Evolutionary conservation across 176 grass and related monocot species (phyloP).

Genomic region (Phoenix roebelenii): DNA sequence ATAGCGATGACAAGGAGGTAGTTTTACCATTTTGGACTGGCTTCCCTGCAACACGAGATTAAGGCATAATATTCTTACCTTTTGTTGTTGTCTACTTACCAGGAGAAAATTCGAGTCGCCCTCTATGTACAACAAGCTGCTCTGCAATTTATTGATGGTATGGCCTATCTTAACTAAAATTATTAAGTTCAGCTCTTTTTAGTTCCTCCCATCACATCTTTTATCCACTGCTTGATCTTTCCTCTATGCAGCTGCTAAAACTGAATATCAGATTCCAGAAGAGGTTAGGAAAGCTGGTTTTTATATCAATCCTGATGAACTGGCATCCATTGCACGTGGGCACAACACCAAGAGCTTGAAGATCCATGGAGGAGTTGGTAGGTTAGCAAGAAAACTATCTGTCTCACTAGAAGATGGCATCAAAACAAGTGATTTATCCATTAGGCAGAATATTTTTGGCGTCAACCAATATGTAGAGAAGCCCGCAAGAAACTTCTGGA

Average conservation of each 20-base stretch:
- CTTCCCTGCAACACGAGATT: not conserved
- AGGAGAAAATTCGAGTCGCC: conserved; percentile 91
- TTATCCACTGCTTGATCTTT: not conserved
- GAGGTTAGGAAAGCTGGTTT: conserved; percentile 56
- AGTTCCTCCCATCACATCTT: too few relatives aligned
- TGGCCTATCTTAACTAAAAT: conserved; percentile 9
- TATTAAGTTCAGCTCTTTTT: not conserved
- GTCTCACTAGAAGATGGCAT: conserved; percentile 53
- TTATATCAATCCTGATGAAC: conserved; percentile 63
- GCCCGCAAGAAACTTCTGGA: conserved; percentile 74
- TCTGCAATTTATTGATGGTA: conserved; percentile 85
- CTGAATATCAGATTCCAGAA: conserved; percentile 54
- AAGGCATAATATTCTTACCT: not conserved
- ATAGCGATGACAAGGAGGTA: too few relatives aligned
- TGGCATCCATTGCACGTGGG: conserved; percentile 57
- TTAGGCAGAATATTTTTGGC: conserved; percentile 61
- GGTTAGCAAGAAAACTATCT: conserved; percentile 52
- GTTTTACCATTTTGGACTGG: too few relatives aligned
- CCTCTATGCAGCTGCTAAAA: conserved; percentile 33
- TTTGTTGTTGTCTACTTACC: conserved; percentile 1
- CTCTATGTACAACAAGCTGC: conserved; percentile 85
- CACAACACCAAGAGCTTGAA: conserved; percentile 52
- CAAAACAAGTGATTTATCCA: conserved; percentile 36
- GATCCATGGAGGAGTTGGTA: conserved; percentile 49
- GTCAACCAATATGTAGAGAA: conserved; percentile 70